phyloP scores from a whole-genome alignment of 352 stramenopile genomes.

The Peronospora farinosa region DNA sequence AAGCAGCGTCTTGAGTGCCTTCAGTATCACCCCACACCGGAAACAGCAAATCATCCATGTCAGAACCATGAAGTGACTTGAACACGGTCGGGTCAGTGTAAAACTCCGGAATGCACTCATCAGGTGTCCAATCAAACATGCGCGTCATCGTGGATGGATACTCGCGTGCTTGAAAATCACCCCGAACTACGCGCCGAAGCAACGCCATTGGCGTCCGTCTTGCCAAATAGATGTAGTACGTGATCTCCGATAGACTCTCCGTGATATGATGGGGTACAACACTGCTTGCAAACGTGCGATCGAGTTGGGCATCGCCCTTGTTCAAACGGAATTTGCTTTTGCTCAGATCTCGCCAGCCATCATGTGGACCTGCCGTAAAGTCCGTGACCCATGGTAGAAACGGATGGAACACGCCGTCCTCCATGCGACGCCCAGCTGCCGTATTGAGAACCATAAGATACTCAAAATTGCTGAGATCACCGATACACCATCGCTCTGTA shows the following conservation, averaged over 20 bases:
- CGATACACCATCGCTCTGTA: conserved; percentile 84
- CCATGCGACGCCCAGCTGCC: conserved; percentile 78
- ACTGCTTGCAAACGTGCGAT: conserved; percentile 86
- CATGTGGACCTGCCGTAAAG: conserved; percentile 47
- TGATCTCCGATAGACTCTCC: conserved; percentile 93
- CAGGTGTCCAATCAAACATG: conserved; percentile 92
- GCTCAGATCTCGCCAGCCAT: conserved; percentile 83
- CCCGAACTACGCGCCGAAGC: conserved; percentile 82
- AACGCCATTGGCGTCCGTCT: conserved; percentile 83
- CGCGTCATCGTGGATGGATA: conserved; percentile 88
- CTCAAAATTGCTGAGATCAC: conserved; percentile 89
- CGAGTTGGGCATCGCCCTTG: conserved; percentile 91
- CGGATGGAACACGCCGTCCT: conserved; percentile 81
- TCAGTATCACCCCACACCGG: conserved; percentile 67
- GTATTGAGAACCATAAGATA: conserved; percentile 91
- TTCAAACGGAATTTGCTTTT: conserved; percentile 93
- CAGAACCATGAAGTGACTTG: conserved; percentile 58
- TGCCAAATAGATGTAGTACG: conserved; percentile 93
- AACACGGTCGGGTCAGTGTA: conserved; percentile 88
- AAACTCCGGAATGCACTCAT: conserved; percentile 95
- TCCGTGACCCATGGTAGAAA: conserved; percentile 96
- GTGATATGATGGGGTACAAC: conserved; percentile 90
- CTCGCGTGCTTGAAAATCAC: conserved; percentile 90
- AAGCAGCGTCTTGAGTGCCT: conserved; percentile 11
- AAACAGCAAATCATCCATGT: conserved; percentile 66